A percentile compares a stretch with the other conserved stretches of the same genome.
Conservation (phyloP, 2,329 filamentous ascomycete species). For the Aspergillus terreus region DNA sequence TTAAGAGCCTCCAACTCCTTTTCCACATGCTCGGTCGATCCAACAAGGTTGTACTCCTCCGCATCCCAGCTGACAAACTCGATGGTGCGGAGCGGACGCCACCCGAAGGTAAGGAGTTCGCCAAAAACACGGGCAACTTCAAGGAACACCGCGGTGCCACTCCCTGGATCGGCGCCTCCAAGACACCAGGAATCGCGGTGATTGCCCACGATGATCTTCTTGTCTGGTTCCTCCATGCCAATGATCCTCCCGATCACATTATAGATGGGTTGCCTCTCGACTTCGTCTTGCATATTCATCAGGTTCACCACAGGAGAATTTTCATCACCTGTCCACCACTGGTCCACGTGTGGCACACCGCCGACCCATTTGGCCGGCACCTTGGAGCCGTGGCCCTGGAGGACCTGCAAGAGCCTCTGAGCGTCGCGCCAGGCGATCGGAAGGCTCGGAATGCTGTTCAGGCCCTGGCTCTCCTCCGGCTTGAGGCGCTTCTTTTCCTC, state of each 20-base stretch:
- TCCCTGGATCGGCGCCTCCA: constrained; percentile 79
- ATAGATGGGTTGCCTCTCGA: constrained; percentile 78
- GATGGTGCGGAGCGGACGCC: constrained; percentile 89
- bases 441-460: constrained; percentile 82
- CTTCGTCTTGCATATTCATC: constrained; percentile 82
- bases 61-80: constrained; percentile 97
- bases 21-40: constrained; percentile 93
- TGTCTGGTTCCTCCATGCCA: constrained; percentile 78
- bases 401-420: constrained; percentile 68
- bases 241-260: constrained; percentile 82
- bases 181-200: constrained; percentile 92
- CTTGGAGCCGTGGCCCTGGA: constrained; percentile 70
- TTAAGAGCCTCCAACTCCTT: constrained; percentile 71
- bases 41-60: constrained; percentile 87
- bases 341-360: constrained; percentile 67
- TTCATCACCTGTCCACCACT: constrained; percentile 81
- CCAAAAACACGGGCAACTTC: constrained; percentile 85
- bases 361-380: constrained; percentile 71
- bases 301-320: constrained; percentile 75
- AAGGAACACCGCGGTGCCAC: constrained; percentile 85
- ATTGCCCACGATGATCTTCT: constrained; percentile 85
- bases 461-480: constrained; percentile 65
- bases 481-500: constrained; percentile 58
- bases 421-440: constrained; percentile 90
- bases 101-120: constrained; percentile 70